Conservation (phyloP, 2,329 filamentous ascomycete species). For the Colletotrichum viniferum region DNA sequence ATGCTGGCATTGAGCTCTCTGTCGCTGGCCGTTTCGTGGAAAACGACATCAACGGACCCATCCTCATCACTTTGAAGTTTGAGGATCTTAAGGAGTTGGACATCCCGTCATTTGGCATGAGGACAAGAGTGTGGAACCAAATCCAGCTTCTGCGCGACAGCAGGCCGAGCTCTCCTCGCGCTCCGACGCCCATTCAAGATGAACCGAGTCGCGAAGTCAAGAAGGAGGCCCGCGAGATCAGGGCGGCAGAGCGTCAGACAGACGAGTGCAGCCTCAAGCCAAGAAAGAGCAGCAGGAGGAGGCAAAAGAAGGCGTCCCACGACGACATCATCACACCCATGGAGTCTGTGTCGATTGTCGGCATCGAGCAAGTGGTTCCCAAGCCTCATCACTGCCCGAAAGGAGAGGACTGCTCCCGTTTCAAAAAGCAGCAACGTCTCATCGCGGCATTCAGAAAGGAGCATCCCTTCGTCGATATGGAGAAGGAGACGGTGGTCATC, state of each 20-base stretch:
- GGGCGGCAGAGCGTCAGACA: conserved; percentile 41
- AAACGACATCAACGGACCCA: conserved; percentile 90
- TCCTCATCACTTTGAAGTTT: conserved; percentile 89
- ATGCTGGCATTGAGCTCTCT: conserved; percentile 76
- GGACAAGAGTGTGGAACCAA: conserved; percentile 80
- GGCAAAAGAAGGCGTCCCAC: conserved; percentile 42
- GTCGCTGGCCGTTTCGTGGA: conserved; percentile 85
- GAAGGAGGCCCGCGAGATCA: conserved; percentile 38
- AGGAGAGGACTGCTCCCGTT: conserved; percentile 85
- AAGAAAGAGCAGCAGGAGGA: conserved; percentile 44
- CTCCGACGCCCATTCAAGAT: conserved; percentile 67
- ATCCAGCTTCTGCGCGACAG: conserved; percentile 71
- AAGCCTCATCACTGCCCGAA: conserved; percentile 85
- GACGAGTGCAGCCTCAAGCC: conserved; percentile 38
- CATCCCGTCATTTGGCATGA: conserved; percentile 81
- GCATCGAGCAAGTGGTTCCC: conserved; percentile 86
- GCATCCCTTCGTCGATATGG: conserved; percentile 69
- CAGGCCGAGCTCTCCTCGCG: conserved; percentile 53
- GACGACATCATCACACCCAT: conserved; percentile 76
- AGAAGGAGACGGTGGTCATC: conserved; percentile 73
- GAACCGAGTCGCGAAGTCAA: conserved; percentile 55
- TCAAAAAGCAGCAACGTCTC: conserved; percentile 78
- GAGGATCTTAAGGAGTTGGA: conserved; percentile 84
- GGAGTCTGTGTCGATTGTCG: conserved; percentile 89
- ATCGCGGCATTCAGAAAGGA: conserved; percentile 77